Evolutionary conservation across 495 filamentous ascomycete species (phyloP).

Genomic region (Neurospora cerealis): DNA sequence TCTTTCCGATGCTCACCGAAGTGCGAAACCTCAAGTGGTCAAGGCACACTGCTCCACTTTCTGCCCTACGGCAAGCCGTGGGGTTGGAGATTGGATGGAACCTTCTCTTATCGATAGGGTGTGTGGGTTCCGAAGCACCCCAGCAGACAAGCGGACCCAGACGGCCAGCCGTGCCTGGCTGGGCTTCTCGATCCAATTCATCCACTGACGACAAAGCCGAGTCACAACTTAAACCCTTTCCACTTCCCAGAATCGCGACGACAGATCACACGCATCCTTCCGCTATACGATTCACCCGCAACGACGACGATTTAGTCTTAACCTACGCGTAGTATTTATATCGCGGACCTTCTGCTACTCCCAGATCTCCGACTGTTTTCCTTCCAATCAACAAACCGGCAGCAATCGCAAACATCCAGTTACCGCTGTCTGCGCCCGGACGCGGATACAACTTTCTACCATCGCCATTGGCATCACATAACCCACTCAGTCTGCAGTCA

Average conservation of each 20-base stretch:
- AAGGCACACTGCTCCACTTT: background rate
- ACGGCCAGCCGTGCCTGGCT: background rate
- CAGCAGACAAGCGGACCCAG: background rate
- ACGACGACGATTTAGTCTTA: background rate
- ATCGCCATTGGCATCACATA: background rate
- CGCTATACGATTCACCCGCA: background rate
- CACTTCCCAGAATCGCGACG: background rate
- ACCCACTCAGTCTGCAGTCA: conserved; percentile 16
- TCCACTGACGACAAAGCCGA: background rate
- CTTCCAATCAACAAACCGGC: background rate
- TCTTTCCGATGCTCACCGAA: background rate
- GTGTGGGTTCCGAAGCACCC: background rate
- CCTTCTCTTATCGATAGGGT: background rate
- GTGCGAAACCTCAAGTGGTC: background rate
- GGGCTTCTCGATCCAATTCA: background rate
- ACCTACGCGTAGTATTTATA: background rate
- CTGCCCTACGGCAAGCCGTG: background rate
- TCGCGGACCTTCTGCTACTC: background rate
- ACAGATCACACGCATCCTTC: background rate
- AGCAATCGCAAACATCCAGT: background rate
- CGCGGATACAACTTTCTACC: background rate
- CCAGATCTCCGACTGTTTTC: background rate
- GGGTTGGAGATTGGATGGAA: background rate
- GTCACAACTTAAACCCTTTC: background rate
- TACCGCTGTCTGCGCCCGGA: background rate